Evolutionary conservation across 495 filamentous ascomycete species (phyloP).

Genomic region (Chlorociboria aeruginascens): DNA sequence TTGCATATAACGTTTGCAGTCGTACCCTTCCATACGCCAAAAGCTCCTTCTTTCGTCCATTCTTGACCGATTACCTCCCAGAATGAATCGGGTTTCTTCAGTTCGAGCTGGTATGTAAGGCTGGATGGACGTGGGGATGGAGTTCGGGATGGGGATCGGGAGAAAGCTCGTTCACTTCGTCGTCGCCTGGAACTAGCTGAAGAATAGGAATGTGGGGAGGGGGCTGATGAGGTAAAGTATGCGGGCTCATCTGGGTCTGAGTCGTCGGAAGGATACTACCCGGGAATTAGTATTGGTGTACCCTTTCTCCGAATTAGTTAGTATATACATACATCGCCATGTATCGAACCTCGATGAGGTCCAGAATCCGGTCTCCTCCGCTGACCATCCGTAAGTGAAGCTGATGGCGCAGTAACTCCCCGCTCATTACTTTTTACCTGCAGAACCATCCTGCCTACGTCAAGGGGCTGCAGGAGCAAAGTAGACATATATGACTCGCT

Average conservation of each 20-base stretch:
- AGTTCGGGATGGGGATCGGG: constrained; percentile 30
- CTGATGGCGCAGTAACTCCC: neutral
- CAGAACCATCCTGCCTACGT: constrained; percentile 86
- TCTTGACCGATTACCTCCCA: constrained; percentile 70
- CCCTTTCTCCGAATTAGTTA: neutral
- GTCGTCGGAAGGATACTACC: constrained; percentile 39
- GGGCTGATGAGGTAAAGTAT: constrained; percentile 72
- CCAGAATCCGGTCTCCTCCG: no score
- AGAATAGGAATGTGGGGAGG: constrained; percentile 34
- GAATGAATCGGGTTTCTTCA: constrained; percentile 61
- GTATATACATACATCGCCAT: constrained; percentile 34
- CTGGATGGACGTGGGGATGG: constrained; percentile 1
- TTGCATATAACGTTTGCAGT: constrained; percentile 86
- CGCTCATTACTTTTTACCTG: constrained; percentile 55
- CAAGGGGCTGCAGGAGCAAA: constrained; percentile 86
- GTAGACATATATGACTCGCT: no score
- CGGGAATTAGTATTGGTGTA: constrained; percentile 1
- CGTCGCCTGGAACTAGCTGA: constrained; percentile 36
- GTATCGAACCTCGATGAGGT: constrained; percentile 28
- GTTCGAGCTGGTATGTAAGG: constrained; percentile 47
- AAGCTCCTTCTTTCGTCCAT: constrained; percentile 80
- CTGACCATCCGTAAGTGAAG: no score
- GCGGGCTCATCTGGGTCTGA: constrained; percentile 69
- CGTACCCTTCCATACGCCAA: constrained; percentile 89
- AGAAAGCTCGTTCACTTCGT: constrained; percentile 33